Conservation (phyloP, 768 basidiomycete species). For the Suillus alpinus region DNA sequence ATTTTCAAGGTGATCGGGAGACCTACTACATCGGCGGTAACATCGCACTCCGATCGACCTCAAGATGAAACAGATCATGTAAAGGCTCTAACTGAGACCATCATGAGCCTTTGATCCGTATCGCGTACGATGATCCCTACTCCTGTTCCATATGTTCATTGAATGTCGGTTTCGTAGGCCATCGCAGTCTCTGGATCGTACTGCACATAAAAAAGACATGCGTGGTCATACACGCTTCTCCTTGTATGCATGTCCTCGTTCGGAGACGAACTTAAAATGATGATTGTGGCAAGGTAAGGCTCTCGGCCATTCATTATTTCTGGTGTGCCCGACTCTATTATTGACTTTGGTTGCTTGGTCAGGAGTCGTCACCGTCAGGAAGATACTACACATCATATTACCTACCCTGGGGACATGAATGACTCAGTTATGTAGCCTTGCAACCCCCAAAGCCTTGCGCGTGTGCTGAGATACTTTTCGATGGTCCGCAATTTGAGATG, state of each 20-base stretch:
- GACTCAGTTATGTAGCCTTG: background rate
- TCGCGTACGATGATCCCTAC: background rate
- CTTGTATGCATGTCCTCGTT: background rate
- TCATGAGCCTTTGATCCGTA: background rate
- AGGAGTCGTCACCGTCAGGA: background rate
- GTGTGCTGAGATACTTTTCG: background rate
- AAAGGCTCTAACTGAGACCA: background rate
- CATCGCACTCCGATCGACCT: background rate
- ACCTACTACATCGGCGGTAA: too few relatives aligned
- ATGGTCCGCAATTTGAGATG: background rate
- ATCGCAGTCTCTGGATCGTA: background rate
- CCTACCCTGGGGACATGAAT: background rate
- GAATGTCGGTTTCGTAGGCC: background rate
- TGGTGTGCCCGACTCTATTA: background rate
- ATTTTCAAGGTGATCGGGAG: background rate
- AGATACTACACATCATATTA: background rate
- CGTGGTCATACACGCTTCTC: background rate
- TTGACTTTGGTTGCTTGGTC: background rate
- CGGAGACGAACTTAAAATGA: background rate
- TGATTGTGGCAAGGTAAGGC: background rate
- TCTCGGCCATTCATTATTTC: background rate
- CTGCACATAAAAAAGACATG: background rate
- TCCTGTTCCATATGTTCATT: background rate
- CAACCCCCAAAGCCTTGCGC: background rate
- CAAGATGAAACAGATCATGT: slow-evolving; percentile 1